Evolutionary conservation across 2,329 filamentous ascomycete genomes (phyloP).

Genomic region (Pseudofabraea citricarpa): DNA sequence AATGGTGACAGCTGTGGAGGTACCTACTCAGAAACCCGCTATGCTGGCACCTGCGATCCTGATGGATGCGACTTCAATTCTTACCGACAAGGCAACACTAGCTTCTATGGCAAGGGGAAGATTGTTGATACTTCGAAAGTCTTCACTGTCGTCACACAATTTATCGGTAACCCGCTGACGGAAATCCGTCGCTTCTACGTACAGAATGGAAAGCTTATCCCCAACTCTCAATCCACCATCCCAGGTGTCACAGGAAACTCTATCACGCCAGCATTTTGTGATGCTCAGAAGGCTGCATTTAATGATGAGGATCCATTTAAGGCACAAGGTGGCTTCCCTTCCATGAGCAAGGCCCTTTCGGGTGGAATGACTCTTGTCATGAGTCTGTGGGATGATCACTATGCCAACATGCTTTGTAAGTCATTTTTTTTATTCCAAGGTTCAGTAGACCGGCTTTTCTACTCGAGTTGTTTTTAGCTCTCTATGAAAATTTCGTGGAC

Average conservation of each 20-base stretch:
- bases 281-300: slow-evolving; percentile 46
- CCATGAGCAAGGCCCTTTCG: slow-evolving; percentile 12
- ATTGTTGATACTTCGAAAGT: slow-evolving; percentile 44
- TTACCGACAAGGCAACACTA: slow-evolving; percentile 48
- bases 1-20: slow-evolving; percentile 25
- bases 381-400: slow-evolving; percentile 45
- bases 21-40: slow-evolving; percentile 35
- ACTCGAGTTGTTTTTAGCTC: no score
- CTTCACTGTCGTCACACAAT: slow-evolving; percentile 53
- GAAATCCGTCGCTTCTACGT: slow-evolving; percentile 50
- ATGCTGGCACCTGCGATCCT: slow-evolving; percentile 38
- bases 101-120: slow-evolving; percentile 47
- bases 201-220: slow-evolving; percentile 45
- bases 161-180: slow-evolving; percentile 44
- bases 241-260: slow-evolving; percentile 41
- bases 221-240: slow-evolving; percentile 40
- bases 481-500: no score
- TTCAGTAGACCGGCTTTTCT: no score
- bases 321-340: neutral
- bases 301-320: slow-evolving; percentile 45
- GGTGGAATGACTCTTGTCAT: slow-evolving; percentile 17
- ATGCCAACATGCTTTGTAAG: slow-evolving; percentile 56
- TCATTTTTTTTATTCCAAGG: no score
- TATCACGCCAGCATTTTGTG: slow-evolving; percentile 52
- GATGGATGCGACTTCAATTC: slow-evolving; percentile 56